Base-by-base conservation (phyloP, 108 stramenopile species). In the Skeletonema potamos region DNA sequence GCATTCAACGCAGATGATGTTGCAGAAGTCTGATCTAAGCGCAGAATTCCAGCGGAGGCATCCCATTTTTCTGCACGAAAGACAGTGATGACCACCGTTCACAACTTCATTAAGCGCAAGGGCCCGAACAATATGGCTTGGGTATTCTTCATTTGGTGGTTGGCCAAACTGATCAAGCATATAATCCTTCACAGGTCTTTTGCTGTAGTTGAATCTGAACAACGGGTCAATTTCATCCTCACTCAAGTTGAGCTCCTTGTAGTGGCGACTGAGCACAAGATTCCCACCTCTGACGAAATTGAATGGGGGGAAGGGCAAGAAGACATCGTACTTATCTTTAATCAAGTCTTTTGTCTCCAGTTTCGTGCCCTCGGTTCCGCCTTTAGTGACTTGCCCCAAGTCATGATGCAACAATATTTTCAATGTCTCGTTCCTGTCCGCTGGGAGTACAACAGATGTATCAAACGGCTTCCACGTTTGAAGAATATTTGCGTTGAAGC, bases 271-370 rank as follows among this genome's bases (percentile, higher is more conserved):
- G 5, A 68, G 54, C 22, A 27, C 20, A 20, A 27, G 43, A 10
- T 33, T 22, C 36, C 36, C 36, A 26, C 67, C 67, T 57, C 55
- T 34, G 1, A 68, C 32, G n/a, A 34, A 12, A 39, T 68, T 18
- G 55, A 30, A 68, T 68, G 67, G 67, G 12, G 67, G 67, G 10
- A 57, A 68, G 8, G 55, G 34, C 17, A 68, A 51, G n/a, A 51
- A 13, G 26, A 34, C 56, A 68, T 54, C 67, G 36, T 68, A 68
- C 8, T 1, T 29, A 12, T 68, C 55, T 18, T 20, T 30, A 7
- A 68, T 51, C 13, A 44, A 15, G 17, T 68, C 67, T 26, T 18
- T 22, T 2, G 67, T 68, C 67, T 37, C 30, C 12, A 56, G 4
- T 8, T 29, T 48, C 5, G 67, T 58, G 32, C 15, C 2, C 17